phyloP scores from a whole-genome alignment of 345 rosid genomes.

The Linum trigynum region DNA sequence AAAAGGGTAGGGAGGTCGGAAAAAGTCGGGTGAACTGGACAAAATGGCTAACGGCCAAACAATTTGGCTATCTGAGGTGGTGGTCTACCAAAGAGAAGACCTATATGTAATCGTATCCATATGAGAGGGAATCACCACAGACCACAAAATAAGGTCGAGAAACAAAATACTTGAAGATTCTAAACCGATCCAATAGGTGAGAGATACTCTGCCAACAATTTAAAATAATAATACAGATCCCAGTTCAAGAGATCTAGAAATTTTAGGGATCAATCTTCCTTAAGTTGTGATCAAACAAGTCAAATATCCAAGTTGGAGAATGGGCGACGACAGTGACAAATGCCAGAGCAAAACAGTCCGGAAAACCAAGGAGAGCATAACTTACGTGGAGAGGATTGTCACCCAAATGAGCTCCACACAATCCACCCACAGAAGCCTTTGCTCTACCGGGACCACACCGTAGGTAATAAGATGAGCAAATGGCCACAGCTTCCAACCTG shows the following conservation, averaged over 20 bases:
- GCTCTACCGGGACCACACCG: slow-evolving; percentile 82
- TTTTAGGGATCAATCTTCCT: neutral
- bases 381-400: slow-evolving; percentile 96
- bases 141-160: neutral
- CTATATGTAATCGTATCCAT: slow-evolving; percentile 12
- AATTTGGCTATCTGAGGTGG: slow-evolving; percentile 3
- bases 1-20: neutral
- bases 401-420: slow-evolving; percentile 96
- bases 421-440: slow-evolving; percentile 97
- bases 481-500: slow-evolving; percentile 99
- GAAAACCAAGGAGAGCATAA: neutral
- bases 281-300: neutral
- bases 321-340: neutral
- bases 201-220: neutral
- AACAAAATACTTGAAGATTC: slow-evolving; percentile 5
- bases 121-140: neutral
- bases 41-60: slow-evolving; percentile 6
- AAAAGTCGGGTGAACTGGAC: neutral
- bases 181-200: neutral
- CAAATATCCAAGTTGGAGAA: neutral
- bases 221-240: neutral
- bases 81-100: slow-evolving; percentile 3
- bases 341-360: neutral
- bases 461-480: slow-evolving; percentile 93
- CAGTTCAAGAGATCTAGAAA: neutral